These are phyloP conservation scores for Globisporangium middletonii DNA, from an alignment of 352 stramenopile genomes.

Conservation along the genomic window DNA sequence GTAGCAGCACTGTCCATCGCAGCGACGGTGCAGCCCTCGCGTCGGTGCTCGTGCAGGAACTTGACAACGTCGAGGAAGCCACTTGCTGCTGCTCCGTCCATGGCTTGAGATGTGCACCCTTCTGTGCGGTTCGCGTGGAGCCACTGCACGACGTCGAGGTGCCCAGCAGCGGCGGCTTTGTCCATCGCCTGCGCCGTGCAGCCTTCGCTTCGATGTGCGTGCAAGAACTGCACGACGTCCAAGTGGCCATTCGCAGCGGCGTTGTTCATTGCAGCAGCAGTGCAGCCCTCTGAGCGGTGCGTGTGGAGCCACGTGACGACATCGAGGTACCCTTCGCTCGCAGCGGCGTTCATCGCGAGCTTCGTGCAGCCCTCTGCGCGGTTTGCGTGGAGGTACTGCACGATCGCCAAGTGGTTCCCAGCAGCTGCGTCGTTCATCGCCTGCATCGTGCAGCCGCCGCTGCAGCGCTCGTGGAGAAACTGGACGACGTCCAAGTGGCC, in stretches of 20 bases:
- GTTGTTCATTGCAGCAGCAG: conserved; percentile 8
- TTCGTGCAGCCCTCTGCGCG: conserved; percentile 23
- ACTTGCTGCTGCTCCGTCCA: conserved; percentile 1
- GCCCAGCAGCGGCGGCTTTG: background rate
- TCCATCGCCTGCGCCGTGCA: conserved; percentile 6
- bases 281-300: conserved; percentile 8
- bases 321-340: background rate
- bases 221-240: conserved; percentile 1
- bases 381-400: conserved; percentile 31
- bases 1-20: conserved; percentile 15
- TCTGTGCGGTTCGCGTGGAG: conserved; percentile 4
- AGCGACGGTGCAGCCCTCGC: background rate
- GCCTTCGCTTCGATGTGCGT: conserved; percentile 3
- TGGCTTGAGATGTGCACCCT: conserved; percentile 3
- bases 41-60: conserved; percentile 3
- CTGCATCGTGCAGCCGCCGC: conserved; percentile 3
- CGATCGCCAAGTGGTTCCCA: conserved; percentile 26
- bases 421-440: conserved; percentile 27
- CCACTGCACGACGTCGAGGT: conserved; percentile 5
- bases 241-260: background rate
- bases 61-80: conserved; percentile 1
- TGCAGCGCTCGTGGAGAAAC: conserved; percentile 1
- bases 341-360: conserved; percentile 11
- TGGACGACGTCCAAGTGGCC: conserved; percentile 8
- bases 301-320: conserved; percentile 2